These are phyloP conservation scores for Tulasnella sp. DNA, from an alignment of 768 basidiomycete species.

Conservation along the genomic window DNA sequence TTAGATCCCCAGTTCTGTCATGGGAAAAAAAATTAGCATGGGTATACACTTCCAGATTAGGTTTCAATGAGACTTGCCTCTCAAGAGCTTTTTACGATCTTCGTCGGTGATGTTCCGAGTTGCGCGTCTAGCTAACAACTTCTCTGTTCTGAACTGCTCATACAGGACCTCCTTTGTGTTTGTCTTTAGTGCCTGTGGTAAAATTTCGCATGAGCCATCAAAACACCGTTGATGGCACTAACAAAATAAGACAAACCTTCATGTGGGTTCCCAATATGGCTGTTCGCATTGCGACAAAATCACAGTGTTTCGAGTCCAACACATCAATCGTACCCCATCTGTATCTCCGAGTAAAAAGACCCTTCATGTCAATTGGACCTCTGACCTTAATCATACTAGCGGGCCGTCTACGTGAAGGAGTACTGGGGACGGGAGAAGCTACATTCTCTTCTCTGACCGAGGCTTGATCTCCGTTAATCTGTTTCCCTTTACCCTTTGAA, in stretches of 20 bases:
- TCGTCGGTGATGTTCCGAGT: constrained; percentile 66
- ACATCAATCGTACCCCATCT: constrained; percentile 86
- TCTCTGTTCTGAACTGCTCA: constrained; percentile 86
- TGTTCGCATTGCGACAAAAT: constrained; percentile 74
- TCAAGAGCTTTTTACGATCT: constrained; percentile 52
- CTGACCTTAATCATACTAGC: constrained; percentile 14
- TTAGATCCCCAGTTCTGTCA: constrained; percentile 2
- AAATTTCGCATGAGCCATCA: not conserved
- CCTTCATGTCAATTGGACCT: constrained; percentile 33
- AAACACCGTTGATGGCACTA: not conserved
- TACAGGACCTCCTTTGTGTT: constrained; percentile 83
- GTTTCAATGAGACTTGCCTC: not conserved
- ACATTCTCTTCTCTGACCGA: not conserved
- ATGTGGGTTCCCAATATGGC: constrained; percentile 75
- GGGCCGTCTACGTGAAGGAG: constrained; percentile 19
- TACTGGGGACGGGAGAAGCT: constrained; percentile 19
- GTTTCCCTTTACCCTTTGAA: not conserved
- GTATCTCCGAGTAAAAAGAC: constrained; percentile 64
- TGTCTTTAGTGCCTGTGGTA: constrained; percentile 54
- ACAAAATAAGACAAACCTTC: constrained; percentile 41
- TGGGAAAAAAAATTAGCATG: not conserved
- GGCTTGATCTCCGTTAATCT: constrained; percentile 16
- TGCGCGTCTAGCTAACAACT: constrained; percentile 73
- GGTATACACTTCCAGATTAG: not conserved
- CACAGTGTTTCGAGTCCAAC: constrained; percentile 72